These are phyloP conservation scores for Polygonum maritimum DNA, from an alignment of 148 eudicot species.

Conservation along the genomic window DNA sequence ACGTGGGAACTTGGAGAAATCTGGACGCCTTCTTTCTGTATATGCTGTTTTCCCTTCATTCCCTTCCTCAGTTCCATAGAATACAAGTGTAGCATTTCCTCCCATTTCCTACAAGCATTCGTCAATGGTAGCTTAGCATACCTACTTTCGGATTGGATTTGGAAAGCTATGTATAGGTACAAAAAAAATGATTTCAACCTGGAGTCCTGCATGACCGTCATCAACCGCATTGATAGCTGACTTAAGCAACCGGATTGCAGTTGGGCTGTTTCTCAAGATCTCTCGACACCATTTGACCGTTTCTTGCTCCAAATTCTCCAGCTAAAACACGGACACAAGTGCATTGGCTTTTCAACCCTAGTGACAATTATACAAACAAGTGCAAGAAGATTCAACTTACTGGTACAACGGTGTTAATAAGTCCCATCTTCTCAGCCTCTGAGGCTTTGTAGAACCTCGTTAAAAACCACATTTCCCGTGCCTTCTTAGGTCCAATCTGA, in stretches of 20 bases:
- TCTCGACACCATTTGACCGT: constrained; percentile 94
- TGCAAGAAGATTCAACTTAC: constrained; percentile 32
- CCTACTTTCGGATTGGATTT: not conserved
- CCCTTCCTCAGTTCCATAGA: constrained; percentile 93
- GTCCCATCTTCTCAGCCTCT: constrained; percentile 95
- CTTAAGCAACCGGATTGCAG: constrained; percentile 83
- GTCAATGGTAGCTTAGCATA: not conserved
- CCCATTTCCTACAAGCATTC: constrained; percentile 45
- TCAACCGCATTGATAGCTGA: constrained; percentile 85
- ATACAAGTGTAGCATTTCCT: constrained; percentile 84
- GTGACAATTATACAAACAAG: not conserved
- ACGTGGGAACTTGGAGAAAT: constrained; percentile 73
- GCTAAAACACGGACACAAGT: constrained; percentile 20
- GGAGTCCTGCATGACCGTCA: constrained; percentile 98
- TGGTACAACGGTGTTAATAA: constrained; percentile 85
- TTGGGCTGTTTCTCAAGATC: constrained; percentile 82
- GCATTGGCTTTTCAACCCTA: not conserved
- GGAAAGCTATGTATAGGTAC: not conserved
- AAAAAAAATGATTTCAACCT: constrained; percentile 27
- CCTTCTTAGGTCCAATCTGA: constrained; percentile 92
- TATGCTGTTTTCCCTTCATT: constrained; percentile 81
- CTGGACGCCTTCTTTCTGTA: constrained; percentile 55
- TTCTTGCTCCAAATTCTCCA: constrained; percentile 79
- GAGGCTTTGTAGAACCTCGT: constrained; percentile 77
- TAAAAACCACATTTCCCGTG: constrained; percentile 94